These are phyloP conservation scores for Massariosphaeria phaeospora DNA, from an alignment of 495 filamentous ascomycete species.

Conservation along the genomic window DNA sequence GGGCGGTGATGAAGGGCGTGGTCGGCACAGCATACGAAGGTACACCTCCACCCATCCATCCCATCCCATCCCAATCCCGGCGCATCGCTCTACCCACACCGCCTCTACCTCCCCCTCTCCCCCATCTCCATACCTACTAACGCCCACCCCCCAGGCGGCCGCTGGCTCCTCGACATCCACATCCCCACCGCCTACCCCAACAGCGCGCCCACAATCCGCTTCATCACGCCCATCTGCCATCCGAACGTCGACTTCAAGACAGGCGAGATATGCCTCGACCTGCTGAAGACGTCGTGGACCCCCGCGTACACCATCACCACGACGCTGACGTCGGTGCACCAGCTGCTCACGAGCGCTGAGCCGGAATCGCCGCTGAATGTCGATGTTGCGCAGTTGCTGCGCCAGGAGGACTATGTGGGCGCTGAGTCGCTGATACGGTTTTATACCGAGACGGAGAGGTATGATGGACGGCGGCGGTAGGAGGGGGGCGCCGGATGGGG, in stretches of 20 bases:
- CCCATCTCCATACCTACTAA: background rate
- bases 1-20: conserved; percentile 72
- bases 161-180: conserved; percentile 73
- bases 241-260: conserved; percentile 45
- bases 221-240: conserved; percentile 50
- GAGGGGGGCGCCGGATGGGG: background rate
- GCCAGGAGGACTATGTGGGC: conserved; percentile 68
- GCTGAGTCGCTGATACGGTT: conserved; percentile 78
- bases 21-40: conserved; percentile 67
- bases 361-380: conserved; percentile 84
- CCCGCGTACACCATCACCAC: conserved; percentile 75
- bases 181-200: conserved; percentile 77
- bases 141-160: conserved; percentile 53
- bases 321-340: conserved; percentile 70
- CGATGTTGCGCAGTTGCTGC: conserved; percentile 73
- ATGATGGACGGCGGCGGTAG: conserved; percentile 40
- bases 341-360: conserved; percentile 70
- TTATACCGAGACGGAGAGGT: conserved; percentile 59
- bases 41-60: conserved; percentile 39
- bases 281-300: conserved; percentile 77
- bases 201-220: conserved; percentile 67
- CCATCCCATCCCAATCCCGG: too few relatives aligned
- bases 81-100: background rate
- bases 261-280: conserved; percentile 89
- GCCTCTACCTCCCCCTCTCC: background rate